Conservation (phyloP, 176 grass and related monocot genomes). For the Otatea glauca region DNA sequence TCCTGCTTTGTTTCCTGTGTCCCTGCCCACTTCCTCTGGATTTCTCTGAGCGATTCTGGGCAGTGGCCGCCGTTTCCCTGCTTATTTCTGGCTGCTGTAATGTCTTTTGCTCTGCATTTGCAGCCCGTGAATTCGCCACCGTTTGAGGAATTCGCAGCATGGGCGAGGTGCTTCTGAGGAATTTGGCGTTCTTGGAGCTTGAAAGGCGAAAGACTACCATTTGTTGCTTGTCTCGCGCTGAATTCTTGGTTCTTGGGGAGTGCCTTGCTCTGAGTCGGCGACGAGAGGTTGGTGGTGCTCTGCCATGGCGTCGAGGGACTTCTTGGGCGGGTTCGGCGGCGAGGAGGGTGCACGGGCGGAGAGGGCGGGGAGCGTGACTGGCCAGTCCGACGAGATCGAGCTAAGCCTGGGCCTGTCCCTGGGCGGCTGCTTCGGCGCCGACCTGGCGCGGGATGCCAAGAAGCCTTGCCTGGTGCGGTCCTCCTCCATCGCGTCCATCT, state of each 20-base stretch:
- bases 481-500: conserved; percentile 72
- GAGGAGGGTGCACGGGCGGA: conserved; percentile 4
- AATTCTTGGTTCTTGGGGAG: not conserved
- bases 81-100: conserved; percentile 10
- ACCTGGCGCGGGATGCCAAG: conserved; percentile 62
- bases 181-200: conserved; percentile 23
- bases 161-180: conserved; percentile 4
- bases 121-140: not conserved
- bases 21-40: not conserved
- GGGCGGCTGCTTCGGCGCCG: conserved; percentile 72
- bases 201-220: not conserved
- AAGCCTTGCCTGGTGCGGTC: conserved; percentile 57
- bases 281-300: not conserved
- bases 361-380: conserved; percentile 4
- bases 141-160: conserved; percentile 16
- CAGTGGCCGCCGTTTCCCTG: not conserved
- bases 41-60: conserved; percentile 18
- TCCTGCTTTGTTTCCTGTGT: not conserved
- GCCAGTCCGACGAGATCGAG: conserved; percentile 65
- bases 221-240: not conserved
- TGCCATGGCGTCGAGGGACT: conserved; percentile 60
- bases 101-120: conserved; percentile 3
- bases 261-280: conserved; percentile 3
- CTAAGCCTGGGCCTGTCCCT: conserved; percentile 82
- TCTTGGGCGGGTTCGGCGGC: conserved; percentile 63